Base-by-base conservation (phyloP, 73 alveolate genomes). In the Paramecium octaurelia region DNA sequence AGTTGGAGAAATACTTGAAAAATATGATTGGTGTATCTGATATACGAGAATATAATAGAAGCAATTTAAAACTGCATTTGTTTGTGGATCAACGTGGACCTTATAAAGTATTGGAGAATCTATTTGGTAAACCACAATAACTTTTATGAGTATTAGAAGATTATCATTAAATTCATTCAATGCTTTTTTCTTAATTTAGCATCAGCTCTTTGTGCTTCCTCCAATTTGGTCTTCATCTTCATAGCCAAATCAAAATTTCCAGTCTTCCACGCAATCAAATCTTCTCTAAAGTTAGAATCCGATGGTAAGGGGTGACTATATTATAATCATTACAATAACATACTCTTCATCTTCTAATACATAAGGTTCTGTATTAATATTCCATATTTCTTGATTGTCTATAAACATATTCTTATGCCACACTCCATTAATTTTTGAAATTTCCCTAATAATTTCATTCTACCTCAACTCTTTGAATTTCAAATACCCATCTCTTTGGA, bases 301-400 rank as follows among this genome's bases (percentile, higher is more conserved):
- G 76, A 42, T 46, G 91, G 57, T 46, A 80, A 46, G 7, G 91
- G 91, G 24, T 43, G 12, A 7, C 75, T 44, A 27, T 4, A 44
- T 2, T 5, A 80, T 44, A 31, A 18, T 18, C 43, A 48, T n/a
- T 27, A 1, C 31, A 54, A 16, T 24, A 48, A 23, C 3, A 46
- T 44, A 73, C 87, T 73, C 87, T 58, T 73, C 96, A 86, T 69
- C 86, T 38, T 91, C 94, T 43, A 92, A 69, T 20, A 85, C 70
- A 48, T 42, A 48, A 18, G 75, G 75, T 80, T 80, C 91, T 43
- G 70, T 24, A 42, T 44, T 80, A 46, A 80, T 48, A 80, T 80
- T 80, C 70, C 70, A 80, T 20, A 48, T 43, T 80, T 44, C 46
- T 11, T 80, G 12, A 44, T 48, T 48, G 20, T 80, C 91, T 8